Conservation (phyloP, 1,284 basidiomycete species). For the Cutaneotrichosporon dermatis region DNA sequence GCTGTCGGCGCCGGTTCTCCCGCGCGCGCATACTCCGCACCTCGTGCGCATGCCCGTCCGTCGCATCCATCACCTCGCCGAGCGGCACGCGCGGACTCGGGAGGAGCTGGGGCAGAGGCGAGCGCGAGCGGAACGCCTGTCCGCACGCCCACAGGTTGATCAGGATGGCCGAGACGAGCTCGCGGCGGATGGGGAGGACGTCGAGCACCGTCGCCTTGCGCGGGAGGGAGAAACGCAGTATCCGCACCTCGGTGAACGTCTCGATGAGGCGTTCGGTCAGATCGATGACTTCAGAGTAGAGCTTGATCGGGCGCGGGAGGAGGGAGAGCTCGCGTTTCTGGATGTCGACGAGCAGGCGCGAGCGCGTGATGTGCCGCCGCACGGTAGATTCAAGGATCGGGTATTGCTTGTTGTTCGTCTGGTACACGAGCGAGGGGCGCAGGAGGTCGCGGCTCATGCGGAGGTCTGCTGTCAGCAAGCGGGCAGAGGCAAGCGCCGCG, state of each 20-base stretch:
- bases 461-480: constrained; percentile 26
- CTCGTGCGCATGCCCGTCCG: constrained; percentile 37
- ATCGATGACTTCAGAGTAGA: constrained; percentile 48
- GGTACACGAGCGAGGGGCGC: constrained; percentile 42
- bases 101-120: constrained; percentile 52
- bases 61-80: constrained; percentile 38
- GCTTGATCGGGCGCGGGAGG: constrained; percentile 49
- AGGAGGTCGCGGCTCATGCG: constrained; percentile 44
- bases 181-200: constrained; percentile 50
- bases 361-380: constrained; percentile 30
- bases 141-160: constrained; percentile 50
- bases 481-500: background rate
- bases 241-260: constrained; percentile 46
- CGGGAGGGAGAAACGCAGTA: constrained; percentile 47
- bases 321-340: constrained; percentile 50
- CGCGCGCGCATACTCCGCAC: constrained; percentile 17
- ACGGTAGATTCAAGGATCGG: constrained; percentile 29
- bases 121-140: constrained; percentile 49
- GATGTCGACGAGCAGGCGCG: constrained; percentile 38
- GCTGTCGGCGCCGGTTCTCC: constrained; percentile 3
- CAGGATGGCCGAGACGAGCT: constrained; percentile 50
- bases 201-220: constrained; percentile 49
- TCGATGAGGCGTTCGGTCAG: constrained; percentile 46
- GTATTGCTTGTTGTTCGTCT: constrained; percentile 36
- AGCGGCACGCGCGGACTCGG: constrained; percentile 49